phyloP scores from a whole-genome alignment of 495 filamentous ascomycete genomes.

The Annulohypoxylon nitens region DNA sequence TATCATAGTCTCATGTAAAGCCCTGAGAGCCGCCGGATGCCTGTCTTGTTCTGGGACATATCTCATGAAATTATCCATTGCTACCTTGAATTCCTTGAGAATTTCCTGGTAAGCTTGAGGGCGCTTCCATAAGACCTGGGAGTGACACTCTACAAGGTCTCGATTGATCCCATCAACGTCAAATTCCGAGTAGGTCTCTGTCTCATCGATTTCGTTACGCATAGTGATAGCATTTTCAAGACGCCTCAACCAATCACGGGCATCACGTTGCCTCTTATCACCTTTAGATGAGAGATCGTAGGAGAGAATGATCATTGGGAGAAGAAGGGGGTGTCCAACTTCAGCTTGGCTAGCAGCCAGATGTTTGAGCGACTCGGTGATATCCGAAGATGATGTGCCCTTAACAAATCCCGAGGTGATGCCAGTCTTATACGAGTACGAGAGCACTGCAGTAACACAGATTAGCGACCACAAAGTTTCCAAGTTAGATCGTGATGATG shows the following conservation, averaged over 20 bases:
- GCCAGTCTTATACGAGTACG: constrained; percentile 63
- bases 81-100: constrained; percentile 56
- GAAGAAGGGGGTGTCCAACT: constrained; percentile 65
- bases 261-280: constrained; percentile 67
- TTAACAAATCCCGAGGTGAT: constrained; percentile 68
- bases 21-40: constrained; percentile 47
- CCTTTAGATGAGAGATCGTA: constrained; percentile 62
- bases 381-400: constrained; percentile 65
- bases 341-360: constrained; percentile 60
- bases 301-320: constrained; percentile 66
- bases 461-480: constrained; percentile 10
- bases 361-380: constrained; percentile 59
- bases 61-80: constrained; percentile 59
- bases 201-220: constrained; percentile 65
- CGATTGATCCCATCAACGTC: constrained; percentile 68
- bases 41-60: constrained; percentile 31
- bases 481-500: background rate
- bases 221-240: constrained; percentile 70
- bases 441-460: constrained; percentile 53
- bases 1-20: constrained; percentile 60
- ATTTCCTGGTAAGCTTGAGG: constrained; percentile 70
- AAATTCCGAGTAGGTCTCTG: constrained; percentile 63
- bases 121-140: constrained; percentile 69
- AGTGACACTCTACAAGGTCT: constrained; percentile 69
- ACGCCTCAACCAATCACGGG: constrained; percentile 66